Evolutionary conservation across 192 early-diverging fungal genomes (phyloP), one percentile per base, ranked within the genome.

Genomic region (Globomyces pollinis-pini): DNA sequence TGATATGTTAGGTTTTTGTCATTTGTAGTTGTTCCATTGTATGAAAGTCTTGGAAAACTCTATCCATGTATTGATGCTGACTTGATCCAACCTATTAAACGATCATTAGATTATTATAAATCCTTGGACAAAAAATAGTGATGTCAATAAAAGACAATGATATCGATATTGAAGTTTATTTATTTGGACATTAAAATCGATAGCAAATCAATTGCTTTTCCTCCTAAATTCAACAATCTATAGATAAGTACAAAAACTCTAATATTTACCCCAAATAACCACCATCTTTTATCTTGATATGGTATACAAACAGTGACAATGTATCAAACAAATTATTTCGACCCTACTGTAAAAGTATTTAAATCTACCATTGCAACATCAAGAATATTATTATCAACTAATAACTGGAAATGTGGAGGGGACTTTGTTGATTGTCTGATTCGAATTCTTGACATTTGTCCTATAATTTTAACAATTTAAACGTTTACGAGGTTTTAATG

Each of bases 21-120:
- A 12, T 78, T 69, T 52, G 76, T 78, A 24, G 73, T 78, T 74
- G 77, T 78, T 38, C 76, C 76, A 23, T 65, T 78, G 57, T 78
- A 67, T 59, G 76, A 78, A 61, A 30, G 60, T 2, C 36, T 78
- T 26, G 54, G 50, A 11, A 72, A 78, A 38, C 63, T 78, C 3
- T 38, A 70, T 38, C 76, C 76, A 8, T 62, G 69, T 42, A 69
- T 77, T 61, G 72, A 77, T 7, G 54, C 41, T n/a, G 38, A 51
- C 7, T 41, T 78, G n/a, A 53, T 78, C 12, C 34, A 59, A 31
- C 76, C 75, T 12, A 78, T 78, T 33, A 59, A 58, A 43, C 44
- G 57, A 50, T 51, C 70, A 0, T 60, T 79, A 23, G 66, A 68
- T 39, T 77, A 70, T 57, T 78, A 78, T 62, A 77, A 78, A 38